Conservation (phyloP, 805 yeast species). For the Kazachstania taianensis region DNA sequence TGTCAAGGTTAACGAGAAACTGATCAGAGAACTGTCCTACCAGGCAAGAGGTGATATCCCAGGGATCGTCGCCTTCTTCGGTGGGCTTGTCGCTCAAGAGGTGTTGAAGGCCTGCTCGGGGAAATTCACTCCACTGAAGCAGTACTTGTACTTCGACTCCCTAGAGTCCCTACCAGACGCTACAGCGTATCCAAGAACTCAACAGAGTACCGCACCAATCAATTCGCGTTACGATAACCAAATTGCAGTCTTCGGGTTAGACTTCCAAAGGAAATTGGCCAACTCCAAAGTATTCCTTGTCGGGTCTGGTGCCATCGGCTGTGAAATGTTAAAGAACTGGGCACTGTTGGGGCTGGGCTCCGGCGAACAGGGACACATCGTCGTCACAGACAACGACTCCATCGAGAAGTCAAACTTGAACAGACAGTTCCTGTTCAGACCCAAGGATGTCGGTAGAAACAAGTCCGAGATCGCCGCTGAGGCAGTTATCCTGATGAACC, state of each 20-base stretch:
- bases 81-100: conserved; percentile 95
- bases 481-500: conserved; percentile 81
- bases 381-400: conserved; percentile 80
- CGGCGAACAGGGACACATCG: conserved; percentile 78
- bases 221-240: conserved; percentile 88
- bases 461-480: conserved; percentile 85
- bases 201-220: conserved; percentile 61
- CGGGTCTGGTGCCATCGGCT: conserved; percentile 97
- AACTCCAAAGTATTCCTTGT: conserved; percentile 82
- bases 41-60: conserved; percentile 91
- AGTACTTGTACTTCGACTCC: conserved; percentile 88
- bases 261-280: conserved; percentile 61
- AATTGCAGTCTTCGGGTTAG: conserved; percentile 85
- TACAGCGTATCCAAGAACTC: conserved; percentile 50
- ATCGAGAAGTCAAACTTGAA: conserved; percentile 93
- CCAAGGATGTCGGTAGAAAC: conserved; percentile 84
- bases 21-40: conserved; percentile 63
- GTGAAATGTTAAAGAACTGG: conserved; percentile 98
- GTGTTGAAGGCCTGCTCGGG: conserved; percentile 92
- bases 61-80: conserved; percentile 78
- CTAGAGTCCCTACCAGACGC: conserved; percentile 75
- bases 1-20: conserved; percentile 45
- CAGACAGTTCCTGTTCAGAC: conserved; percentile 91
- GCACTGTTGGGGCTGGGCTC: conserved; percentile 92
- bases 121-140: conserved; percentile 87